These are phyloP conservation scores for Brassica hybrid DNA, from an alignment of 441 rosid species.

Conservation along the genomic window DNA sequence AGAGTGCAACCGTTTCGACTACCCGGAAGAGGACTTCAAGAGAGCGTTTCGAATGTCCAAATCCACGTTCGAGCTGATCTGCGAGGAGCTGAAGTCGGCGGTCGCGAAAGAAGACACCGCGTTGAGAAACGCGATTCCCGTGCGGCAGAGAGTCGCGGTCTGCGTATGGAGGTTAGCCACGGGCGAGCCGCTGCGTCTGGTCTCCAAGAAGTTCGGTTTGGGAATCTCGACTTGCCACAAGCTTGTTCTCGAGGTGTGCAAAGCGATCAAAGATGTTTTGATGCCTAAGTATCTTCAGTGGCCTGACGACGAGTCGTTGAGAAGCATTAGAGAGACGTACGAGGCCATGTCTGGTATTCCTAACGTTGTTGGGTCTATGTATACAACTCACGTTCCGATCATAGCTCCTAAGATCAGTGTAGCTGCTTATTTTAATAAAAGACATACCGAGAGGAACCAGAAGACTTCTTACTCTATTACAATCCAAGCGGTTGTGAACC, in stretches of 20 bases:
- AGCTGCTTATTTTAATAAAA: conserved; percentile 69
- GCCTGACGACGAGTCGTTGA: conserved; percentile 62
- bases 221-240: conserved; percentile 83
- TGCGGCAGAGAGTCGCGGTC: conserved; percentile 77
- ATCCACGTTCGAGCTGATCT: conserved; percentile 66
- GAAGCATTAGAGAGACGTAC: conserved; percentile 53
- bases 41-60: conserved; percentile 72
- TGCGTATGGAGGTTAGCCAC: conserved; percentile 82
- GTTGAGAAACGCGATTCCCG: conserved; percentile 73
- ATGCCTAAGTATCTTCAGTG: conserved; percentile 77
- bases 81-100: conserved; percentile 70
- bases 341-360: conserved; percentile 64
- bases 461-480: conserved; percentile 80
- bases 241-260: conserved; percentile 72
- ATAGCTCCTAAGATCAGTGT: conserved; percentile 82
- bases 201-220: conserved; percentile 72
- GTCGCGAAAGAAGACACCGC: conserved; percentile 83
- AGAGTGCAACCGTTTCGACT: conserved; percentile 68
- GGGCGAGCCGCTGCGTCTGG: conserved; percentile 73
- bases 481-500: conserved; percentile 69
- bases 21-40: conserved; percentile 69
- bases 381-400: conserved; percentile 75
- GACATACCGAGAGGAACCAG: conserved; percentile 81
- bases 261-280: conserved; percentile 64
- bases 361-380: conserved; percentile 71